phyloP scores from a whole-genome alignment of 192 early-diverging fungal genomes.

The Coemansia sp. region DNA sequence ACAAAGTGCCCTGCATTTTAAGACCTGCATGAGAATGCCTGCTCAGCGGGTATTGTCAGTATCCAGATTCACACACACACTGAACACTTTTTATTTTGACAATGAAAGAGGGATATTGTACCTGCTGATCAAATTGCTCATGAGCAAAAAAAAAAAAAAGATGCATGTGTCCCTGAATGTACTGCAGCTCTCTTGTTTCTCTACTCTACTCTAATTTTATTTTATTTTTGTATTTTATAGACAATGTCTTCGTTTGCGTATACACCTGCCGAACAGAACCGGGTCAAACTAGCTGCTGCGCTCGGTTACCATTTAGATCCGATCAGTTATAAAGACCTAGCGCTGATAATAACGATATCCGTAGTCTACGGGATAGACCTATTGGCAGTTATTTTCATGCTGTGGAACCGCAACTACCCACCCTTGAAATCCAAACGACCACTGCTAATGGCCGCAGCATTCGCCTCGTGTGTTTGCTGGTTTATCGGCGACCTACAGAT shows the following conservation, averaged over 20 bases:
- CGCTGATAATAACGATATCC: constrained; percentile 30
- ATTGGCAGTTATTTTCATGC: constrained; percentile 35
- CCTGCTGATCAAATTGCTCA: constrained; percentile 6
- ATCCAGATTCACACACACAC: background rate
- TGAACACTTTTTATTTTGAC: background rate
- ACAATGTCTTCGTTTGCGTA: constrained; percentile 37
- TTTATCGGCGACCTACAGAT: constrained; percentile 53
- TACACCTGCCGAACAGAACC: constrained; percentile 36
- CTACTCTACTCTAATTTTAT: constrained; percentile 3
- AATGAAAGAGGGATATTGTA: background rate
- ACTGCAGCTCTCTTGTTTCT: background rate
- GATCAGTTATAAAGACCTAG: constrained; percentile 34
- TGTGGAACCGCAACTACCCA: constrained; percentile 46
- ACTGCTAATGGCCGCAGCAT: constrained; percentile 34
- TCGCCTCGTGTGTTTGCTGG: constrained; percentile 40
- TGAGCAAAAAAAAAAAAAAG: background rate
- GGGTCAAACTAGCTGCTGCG: constrained; percentile 21
- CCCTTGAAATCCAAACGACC: constrained; percentile 52
- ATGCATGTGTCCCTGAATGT: constrained; percentile 6
- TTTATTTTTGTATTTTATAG: background rate
- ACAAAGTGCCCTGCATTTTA: constrained; percentile 2
- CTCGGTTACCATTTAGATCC: constrained; percentile 44
- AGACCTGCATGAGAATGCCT: constrained; percentile 1
- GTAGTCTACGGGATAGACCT: constrained; percentile 41
- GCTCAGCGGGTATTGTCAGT: constrained; percentile 1